phyloP scores from a whole-genome alignment of 164 flowering plant genomes.

The Amborella trichopoda region DNA sequence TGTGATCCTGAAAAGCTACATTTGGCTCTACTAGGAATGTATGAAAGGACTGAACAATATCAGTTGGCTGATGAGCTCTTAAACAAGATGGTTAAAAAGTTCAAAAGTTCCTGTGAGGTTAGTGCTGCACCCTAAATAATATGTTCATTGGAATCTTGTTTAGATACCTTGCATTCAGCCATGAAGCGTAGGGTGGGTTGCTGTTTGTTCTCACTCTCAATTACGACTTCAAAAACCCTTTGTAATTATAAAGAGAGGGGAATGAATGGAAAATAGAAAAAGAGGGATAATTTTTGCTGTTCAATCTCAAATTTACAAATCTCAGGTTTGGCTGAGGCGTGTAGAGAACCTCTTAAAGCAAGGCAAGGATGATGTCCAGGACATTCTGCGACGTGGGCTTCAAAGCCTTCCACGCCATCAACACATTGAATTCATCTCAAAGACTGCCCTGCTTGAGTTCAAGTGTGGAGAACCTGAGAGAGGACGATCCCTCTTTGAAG shows the following conservation, averaged over 20 bases:
- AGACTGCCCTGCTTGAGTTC: conserved; percentile 71
- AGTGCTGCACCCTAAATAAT: too few species aligned
- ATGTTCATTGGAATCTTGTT: too few species aligned
- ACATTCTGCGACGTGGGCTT: conserved; percentile 51
- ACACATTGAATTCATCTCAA: conserved; percentile 71
- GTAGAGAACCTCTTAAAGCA: conserved; percentile 39
- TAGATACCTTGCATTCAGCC: too few species aligned
- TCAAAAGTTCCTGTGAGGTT: conserved; percentile 80
- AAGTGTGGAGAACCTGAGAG: conserved; percentile 75
- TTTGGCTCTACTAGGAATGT: conserved; percentile 56
- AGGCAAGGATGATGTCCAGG: conserved; percentile 43
- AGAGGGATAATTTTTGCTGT: too few species aligned
- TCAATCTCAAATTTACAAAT: too few species aligned
- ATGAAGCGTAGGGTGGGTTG: too few species aligned
- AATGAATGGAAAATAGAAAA: too few species aligned
- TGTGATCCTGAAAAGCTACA: conserved; percentile 77
- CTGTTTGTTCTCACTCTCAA: too few species aligned
- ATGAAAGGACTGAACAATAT: conserved; percentile 63
- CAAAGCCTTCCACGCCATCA: conserved; percentile 56
- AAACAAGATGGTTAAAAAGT: conserved; percentile 67
- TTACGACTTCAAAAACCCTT: too few species aligned
- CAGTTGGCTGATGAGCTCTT: conserved; percentile 64
- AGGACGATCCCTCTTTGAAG: conserved; percentile 81
- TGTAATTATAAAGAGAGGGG: too few species aligned
- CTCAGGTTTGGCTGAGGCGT: conserved; percentile 72